Evolutionary conservation across 495 filamentous ascomycete species (phyloP).

Genomic region (Penicillium herquei): DNA sequence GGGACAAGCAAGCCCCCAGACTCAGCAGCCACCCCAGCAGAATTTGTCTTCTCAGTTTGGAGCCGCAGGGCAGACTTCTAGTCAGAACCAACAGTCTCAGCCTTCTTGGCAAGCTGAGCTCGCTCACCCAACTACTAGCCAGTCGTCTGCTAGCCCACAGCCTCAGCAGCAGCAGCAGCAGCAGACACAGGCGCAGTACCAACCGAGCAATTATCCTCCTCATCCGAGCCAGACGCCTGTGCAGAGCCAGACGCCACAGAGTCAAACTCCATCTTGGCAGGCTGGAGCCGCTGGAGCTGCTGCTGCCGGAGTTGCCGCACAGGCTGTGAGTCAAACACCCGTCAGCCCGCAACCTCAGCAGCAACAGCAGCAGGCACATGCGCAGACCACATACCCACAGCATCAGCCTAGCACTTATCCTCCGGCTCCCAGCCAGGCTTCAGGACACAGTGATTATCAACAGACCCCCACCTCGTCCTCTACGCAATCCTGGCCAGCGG

Average conservation of each 20-base stretch:
- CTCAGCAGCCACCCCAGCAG: conserved; percentile 11
- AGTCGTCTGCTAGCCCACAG: not conserved
- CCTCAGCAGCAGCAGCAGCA: too few relatives aligned
- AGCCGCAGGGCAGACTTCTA: not conserved
- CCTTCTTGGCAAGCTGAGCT: conserved; percentile 7
- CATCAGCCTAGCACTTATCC: conserved; percentile 5
- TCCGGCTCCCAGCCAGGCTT: conserved; percentile 6
- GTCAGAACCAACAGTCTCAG: conserved; percentile 4
- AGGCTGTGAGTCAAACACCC: conserved; percentile 6
- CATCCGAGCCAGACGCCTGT: conserved; percentile 6
- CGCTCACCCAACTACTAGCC: not conserved
- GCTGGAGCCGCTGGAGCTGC: conserved; percentile 6
- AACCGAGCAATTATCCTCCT: not conserved
- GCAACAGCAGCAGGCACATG: conserved; percentile 8
- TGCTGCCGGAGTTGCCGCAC: not conserved
- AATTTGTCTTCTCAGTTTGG: conserved; percentile 5
- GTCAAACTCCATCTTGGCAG: conserved; percentile 7
- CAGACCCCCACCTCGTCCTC: not conserved
- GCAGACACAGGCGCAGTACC: not conserved
- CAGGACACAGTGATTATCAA: conserved; percentile 9
- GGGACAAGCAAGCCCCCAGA: conserved; percentile 14
- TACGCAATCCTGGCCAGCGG: not conserved
- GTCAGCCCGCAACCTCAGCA: conserved; percentile 12
- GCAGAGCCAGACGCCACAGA: conserved; percentile 8
- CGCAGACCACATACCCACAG: conserved; percentile 1